Evolutionary conservation across 164 flowering plant genomes (phyloP).

Genomic region (Chimonanthus praecox): DNA sequence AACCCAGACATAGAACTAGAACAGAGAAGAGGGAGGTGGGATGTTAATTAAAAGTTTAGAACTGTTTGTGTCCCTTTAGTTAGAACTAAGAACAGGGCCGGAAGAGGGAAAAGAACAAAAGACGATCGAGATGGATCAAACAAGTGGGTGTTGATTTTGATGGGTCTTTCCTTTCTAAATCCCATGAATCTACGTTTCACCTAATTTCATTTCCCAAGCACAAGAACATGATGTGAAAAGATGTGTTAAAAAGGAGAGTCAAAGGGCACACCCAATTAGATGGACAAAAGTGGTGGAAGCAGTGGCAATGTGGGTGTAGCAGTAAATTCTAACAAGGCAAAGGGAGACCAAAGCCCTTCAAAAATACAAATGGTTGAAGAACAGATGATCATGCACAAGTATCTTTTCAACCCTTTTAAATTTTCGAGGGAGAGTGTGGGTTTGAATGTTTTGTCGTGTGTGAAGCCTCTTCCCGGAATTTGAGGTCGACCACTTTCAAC

Average conservation of each 20-base stretch:
- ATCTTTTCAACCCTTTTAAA: slow-evolving; percentile 6
- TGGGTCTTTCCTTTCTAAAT: slow-evolving; percentile 8
- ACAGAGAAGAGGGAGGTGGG: background rate
- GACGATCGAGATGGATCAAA: background rate
- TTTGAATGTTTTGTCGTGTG: slow-evolving; percentile 18
- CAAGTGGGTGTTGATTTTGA: slow-evolving; percentile 1
- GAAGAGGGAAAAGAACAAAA: background rate
- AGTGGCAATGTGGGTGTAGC: background rate
- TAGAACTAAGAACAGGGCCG: background rate
- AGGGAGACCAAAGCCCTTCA: background rate
- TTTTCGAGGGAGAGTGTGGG: slow-evolving; percentile 18
- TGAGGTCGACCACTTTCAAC: slow-evolving; percentile 7
- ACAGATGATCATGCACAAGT: background rate
- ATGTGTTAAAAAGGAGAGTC: slow-evolving; percentile 8
- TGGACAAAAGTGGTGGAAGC: background rate
- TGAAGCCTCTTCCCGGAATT: slow-evolving; percentile 15
- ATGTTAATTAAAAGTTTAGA: background rate
- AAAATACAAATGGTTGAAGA: background rate
- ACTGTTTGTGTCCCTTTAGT: background rate
- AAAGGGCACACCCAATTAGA: slow-evolving; percentile 1
- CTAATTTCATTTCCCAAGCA: slow-evolving; percentile 5
- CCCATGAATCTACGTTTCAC: slow-evolving; percentile 14
- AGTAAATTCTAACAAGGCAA: background rate
- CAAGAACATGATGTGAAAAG: slow-evolving; percentile 12
- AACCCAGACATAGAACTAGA: background rate